Conservation (phyloP, 306 rosid genomes). For the Vachellia pachyceras region DNA sequence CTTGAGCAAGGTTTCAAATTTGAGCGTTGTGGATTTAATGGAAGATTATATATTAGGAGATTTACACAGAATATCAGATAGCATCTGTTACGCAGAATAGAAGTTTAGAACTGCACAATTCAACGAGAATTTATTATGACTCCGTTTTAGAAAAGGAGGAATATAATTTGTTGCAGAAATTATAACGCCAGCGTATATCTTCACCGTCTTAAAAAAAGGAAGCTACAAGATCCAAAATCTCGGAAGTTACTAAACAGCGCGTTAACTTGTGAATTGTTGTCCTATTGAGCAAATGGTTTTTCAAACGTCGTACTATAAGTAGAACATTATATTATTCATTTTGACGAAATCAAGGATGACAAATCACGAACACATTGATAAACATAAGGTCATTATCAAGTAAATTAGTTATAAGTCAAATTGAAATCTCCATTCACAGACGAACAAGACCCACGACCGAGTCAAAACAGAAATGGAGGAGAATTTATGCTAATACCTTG, state of each 20-base stretch:
- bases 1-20: not conserved
- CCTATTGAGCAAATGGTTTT: not conserved
- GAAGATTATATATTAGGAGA: not conserved
- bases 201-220: not conserved
- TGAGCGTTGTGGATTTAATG: not conserved
- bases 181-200: not conserved
- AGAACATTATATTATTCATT: not conserved
- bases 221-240: not conserved
- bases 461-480: not conserved
- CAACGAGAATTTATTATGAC: not conserved
- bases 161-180: not conserved
- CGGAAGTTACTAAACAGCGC: not conserved
- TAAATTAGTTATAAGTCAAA: not conserved
- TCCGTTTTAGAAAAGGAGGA: conserved; percentile 3
- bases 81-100: not conserved
- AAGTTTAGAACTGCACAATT: conserved; percentile 2
- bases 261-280: not conserved
- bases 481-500: conserved; percentile 38
- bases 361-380: not conserved
- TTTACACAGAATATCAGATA: not conserved
- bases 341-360: not conserved
- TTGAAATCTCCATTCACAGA: not conserved
- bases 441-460: not conserved
- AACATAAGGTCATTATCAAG: not conserved
- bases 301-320: not conserved